Conservation (phyloP, 768 basidiomycete species). For the Lactarius psammicola region DNA sequence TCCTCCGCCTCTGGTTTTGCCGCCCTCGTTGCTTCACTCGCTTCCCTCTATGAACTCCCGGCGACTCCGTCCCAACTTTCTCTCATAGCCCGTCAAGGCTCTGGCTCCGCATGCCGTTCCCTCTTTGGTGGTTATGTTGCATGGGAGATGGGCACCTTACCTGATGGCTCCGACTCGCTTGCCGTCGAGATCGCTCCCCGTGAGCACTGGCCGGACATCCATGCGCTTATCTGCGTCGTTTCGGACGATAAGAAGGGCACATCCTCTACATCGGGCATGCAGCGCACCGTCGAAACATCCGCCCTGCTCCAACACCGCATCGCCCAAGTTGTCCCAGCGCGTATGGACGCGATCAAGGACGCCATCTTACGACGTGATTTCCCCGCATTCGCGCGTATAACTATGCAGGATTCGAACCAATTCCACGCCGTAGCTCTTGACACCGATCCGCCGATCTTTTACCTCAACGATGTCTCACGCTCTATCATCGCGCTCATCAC, state of each 20-base stretch:
- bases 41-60: conserved; percentile 81
- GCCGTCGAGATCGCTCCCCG: conserved; percentile 85
- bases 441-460: conserved; percentile 97
- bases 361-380: conserved; percentile 85
- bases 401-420: conserved; percentile 97
- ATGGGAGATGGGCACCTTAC: conserved; percentile 73
- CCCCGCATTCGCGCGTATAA: conserved; percentile 82
- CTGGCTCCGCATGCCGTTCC: conserved; percentile 96
- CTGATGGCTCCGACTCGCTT: conserved; percentile 80
- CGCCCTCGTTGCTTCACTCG: conserved; percentile 87
- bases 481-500: conserved; percentile 88
- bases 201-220: conserved; percentile 91
- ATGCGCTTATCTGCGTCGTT: conserved; percentile 97
- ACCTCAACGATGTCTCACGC: conserved; percentile 97
- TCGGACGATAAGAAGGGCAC: conserved; percentile 96
- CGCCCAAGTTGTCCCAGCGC: conserved; percentile 75
- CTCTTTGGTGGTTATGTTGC: conserved; percentile 97
- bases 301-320: conserved; percentile 86
- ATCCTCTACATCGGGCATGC: conserved; percentile 94
- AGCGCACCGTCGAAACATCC: conserved; percentile 93
- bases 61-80: conserved; percentile 79
- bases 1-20: conserved; percentile 98
- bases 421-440: conserved; percentile 98
- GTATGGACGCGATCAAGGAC: conserved; percentile 77
- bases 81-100: conserved; percentile 93